A percentile compares a stretch with the other conserved stretches of the same genome.
Evolutionary conservation across 352 stramenopile species (phyloP).

Genomic region (Globisporangium sylvaticum): DNA sequence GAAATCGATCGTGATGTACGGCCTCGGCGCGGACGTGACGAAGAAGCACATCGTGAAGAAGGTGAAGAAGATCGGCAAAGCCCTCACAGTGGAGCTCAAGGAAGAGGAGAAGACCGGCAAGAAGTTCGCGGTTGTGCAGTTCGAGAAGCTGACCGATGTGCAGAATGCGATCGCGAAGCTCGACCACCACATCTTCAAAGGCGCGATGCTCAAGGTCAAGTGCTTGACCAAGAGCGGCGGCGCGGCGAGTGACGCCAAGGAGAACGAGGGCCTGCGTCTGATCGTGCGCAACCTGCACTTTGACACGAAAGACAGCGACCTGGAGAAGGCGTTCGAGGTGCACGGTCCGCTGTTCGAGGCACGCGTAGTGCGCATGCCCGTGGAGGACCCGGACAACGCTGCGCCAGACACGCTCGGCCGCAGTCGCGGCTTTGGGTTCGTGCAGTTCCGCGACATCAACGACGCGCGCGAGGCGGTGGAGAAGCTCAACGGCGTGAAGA

Average conservation of each 20-base stretch:
- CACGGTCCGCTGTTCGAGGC: conserved; percentile 67
- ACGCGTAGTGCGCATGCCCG: conserved; percentile 66
- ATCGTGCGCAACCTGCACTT: conserved; percentile 86
- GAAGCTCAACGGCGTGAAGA: conserved; percentile 68
- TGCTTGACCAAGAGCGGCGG: conserved; percentile 26
- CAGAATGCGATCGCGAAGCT: conserved; percentile 59
- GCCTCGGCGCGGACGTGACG: conserved; percentile 57
- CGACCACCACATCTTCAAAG: conserved; percentile 85
- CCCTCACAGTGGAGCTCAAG: conserved; percentile 57
- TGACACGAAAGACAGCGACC: conserved; percentile 65
- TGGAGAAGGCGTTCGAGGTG: conserved; percentile 67
- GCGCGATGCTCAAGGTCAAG: conserved; percentile 60
- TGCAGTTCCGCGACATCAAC: conserved; percentile 67
- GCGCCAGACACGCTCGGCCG: conserved; percentile 41
- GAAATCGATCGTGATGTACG: conserved; percentile 77
- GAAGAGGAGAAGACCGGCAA: conserved; percentile 50
- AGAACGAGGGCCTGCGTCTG: conserved; percentile 58
- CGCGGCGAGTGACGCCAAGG: conserved; percentile 27
- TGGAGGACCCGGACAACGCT: conserved; percentile 40
- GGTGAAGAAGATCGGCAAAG: conserved; percentile 62
- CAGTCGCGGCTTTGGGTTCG: conserved; percentile 81
- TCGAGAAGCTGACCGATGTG: conserved; percentile 50
- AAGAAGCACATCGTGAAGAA: conserved; percentile 83
- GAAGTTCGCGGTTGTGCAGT: conserved; percentile 63
- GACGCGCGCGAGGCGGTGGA: conserved; percentile 65